A percentile compares a stretch with the other conserved stretches of the same genome.
Evolutionary conservation across 2,329 filamentous ascomycete genomes (phyloP).

Genomic region (Penicillium sp.): DNA sequence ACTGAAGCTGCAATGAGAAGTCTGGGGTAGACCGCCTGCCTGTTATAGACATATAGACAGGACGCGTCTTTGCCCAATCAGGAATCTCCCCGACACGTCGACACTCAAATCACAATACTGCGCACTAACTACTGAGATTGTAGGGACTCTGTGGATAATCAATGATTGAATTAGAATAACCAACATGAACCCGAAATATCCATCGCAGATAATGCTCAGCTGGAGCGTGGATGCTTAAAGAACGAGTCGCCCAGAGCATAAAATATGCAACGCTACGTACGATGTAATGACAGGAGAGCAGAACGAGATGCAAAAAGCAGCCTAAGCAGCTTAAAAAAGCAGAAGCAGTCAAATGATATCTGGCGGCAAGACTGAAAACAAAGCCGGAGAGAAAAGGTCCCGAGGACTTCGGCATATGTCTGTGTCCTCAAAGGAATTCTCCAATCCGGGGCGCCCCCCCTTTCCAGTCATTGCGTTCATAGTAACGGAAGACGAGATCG

Average conservation of each 20-base stretch:
- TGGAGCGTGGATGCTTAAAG: conserved; percentile 7
- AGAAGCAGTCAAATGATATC: conserved; percentile 4
- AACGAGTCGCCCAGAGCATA: conserved; percentile 18
- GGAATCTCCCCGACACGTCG: too few species aligned
- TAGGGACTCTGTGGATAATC: not conserved
- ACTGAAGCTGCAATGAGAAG: not conserved
- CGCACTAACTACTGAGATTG: too few species aligned
- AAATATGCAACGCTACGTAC: conserved; percentile 20
- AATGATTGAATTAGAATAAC: conserved; percentile 9
- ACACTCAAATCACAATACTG: too few species aligned
- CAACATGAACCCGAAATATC: conserved; percentile 9
- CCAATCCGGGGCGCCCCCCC: conserved; percentile 59
- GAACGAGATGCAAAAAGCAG: conserved; percentile 4
- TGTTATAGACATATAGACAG: not conserved
- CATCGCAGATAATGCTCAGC: conserved; percentile 7
- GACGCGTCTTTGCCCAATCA: not conserved
- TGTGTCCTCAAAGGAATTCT: conserved; percentile 38
- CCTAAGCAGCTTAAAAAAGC: not conserved
- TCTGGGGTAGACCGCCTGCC: not conserved
- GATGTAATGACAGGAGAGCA: conserved; percentile 15
- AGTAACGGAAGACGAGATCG: conserved; percentile 93
- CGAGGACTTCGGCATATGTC: conserved; percentile 1
- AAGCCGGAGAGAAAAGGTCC: conserved; percentile 9
- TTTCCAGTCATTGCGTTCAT: conserved; percentile 79
- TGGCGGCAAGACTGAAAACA: conserved; percentile 10